phyloP scores from a whole-genome alignment of 2,329 filamentous ascomycete species.

The Ascochyta lentis region DNA sequence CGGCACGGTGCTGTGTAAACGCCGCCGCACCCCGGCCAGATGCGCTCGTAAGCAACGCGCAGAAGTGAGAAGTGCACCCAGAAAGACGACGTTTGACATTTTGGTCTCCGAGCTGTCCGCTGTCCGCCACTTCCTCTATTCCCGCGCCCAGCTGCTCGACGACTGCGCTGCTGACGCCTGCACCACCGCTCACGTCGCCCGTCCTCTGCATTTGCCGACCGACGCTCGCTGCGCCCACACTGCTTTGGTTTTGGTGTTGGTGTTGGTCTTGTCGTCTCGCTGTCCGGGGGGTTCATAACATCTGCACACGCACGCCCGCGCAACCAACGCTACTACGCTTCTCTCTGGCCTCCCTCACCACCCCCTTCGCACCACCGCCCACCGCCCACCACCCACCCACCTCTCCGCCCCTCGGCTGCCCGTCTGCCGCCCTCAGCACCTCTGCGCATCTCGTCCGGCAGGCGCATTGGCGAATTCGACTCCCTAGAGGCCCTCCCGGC shows the following conservation, averaged over 20 bases:
- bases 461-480: slow-evolving; percentile 41
- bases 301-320: slow-evolving; percentile 17
- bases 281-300: slow-evolving; percentile 20
- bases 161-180: slow-evolving; percentile 6
- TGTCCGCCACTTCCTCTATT: slow-evolving; percentile 7
- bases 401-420: slow-evolving; percentile 17
- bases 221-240: slow-evolving; percentile 16
- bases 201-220: neutral
- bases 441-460: slow-evolving; percentile 9
- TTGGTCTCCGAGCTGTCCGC: slow-evolving; percentile 15
- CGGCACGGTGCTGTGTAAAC: slow-evolving; percentile 18
- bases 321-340: slow-evolving; percentile 8
- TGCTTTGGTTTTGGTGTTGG: neutral
- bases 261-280: slow-evolving; percentile 12
- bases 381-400: slow-evolving; percentile 23
- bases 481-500: slow-evolving; percentile 47
- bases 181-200: neutral
- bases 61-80: slow-evolving; percentile 5
- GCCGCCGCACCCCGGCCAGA: slow-evolving; percentile 16
- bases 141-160: slow-evolving; percentile 10
- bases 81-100: slow-evolving; percentile 5
- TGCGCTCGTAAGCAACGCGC: slow-evolving; percentile 20
- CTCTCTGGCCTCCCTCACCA: slow-evolving; percentile 14
- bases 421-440: slow-evolving; percentile 10
- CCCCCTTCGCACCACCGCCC: slow-evolving; percentile 23